Evolutionary conservation across 1,284 basidiomycete genomes (phyloP), one percentile per base, ranked within the genome.

Genomic region (Takashimella koratensis): DNA sequence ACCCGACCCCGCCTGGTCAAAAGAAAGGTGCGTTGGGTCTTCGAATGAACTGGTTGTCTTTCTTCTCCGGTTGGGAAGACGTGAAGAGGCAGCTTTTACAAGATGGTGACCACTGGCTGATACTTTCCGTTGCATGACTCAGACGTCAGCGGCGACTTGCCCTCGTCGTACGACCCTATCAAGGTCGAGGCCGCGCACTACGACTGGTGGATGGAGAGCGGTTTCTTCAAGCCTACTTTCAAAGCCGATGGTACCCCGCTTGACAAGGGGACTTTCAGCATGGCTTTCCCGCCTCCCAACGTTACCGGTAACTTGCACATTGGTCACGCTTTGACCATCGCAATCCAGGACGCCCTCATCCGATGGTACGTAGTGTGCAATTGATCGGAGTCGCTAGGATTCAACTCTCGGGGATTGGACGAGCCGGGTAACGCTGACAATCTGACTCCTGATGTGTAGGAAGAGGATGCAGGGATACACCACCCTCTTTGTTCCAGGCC

Each of bases 101-200:
- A n/a, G n/a, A n/a, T n/a, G n/a, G n/a, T n/a, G n/a, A n/a, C n/a
- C n/a, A n/a, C n/a, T n/a, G n/a, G n/a, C n/a, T n/a, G n/a, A n/a
- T n/a, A n/a, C n/a, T n/a, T n/a, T n/a, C n/a, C n/a, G n/a, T n/a
- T n/a, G n/a, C n/a, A 47, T 13, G 16, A 4, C 43, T 6, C 61
- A 94, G 93, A 98, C 76, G 80, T 97, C 56, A 84, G 87, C 3
- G 81, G 75, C 8, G 66, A 76, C 56, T 59, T 86, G 60, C 88
- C 91, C 5, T 94, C 97, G 87, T 81, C 82, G 26, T 99, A 98
- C 79, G 95, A 98, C 74, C 96, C 95, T 11, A 86, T 88, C 62
- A 90, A 91, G 49, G 87, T 98, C 59, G 96, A 98, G 75, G 83
- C 93, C 5, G 88, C 92, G 10, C 98, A 96, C 92, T 98, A 97